Evolutionary conservation across 1,284 basidiomycete species (phyloP), one percentile per base, ranked within the genome.

Genomic region (Cryptococcus depauperatus): DNA sequence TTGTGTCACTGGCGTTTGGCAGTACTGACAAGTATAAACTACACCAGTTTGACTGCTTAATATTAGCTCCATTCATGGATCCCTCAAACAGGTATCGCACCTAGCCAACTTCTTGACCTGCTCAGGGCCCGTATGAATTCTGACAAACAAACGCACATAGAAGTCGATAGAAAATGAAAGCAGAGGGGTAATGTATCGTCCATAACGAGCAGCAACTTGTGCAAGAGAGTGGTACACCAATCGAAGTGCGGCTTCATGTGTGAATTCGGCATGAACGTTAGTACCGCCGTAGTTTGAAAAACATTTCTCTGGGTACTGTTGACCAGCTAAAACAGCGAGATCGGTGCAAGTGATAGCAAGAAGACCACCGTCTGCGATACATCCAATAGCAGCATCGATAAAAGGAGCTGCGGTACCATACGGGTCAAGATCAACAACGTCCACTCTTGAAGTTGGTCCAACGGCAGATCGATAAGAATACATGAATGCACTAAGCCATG

Each of bases 361-460:
- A 18, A 99, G 72, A 35, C 92, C 91, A 62, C 85, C 89, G 56
- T 95, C 91, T 21, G 80, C 79, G 3, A 97, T 77, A 45, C 80
- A 81, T 60, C 95, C 90, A n/a, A 98, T 82, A 0, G 93, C 90
- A n/a, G 83, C 84, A 60, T 99, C 95, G 26, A 98, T 82, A 68
- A 99, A 99, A 1, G 92, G 91, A 3, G 90, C 85, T 1, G 95
- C 95, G 5, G 90, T 93, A 0, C 95, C 95, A 64, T 98, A 99
- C 0, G 95, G 95, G 65, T 98, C 93, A 14, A 99, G 77, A 66
- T 99, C 95, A 18, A 99, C 82, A 26, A 91, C 87, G 55, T 98
- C 91, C 29, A 96, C 92, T 5, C 84, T 81, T 10, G 78, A 74
- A 33, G 75, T 75, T 33, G 50, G 50, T 27, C 50, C 50, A 5